A percentile compares a stretch with the other conserved stretches of the same genome.
Conservation (phyloP, 2,329 filamentous ascomycete species). For the Thermochaetoides dissita region DNA sequence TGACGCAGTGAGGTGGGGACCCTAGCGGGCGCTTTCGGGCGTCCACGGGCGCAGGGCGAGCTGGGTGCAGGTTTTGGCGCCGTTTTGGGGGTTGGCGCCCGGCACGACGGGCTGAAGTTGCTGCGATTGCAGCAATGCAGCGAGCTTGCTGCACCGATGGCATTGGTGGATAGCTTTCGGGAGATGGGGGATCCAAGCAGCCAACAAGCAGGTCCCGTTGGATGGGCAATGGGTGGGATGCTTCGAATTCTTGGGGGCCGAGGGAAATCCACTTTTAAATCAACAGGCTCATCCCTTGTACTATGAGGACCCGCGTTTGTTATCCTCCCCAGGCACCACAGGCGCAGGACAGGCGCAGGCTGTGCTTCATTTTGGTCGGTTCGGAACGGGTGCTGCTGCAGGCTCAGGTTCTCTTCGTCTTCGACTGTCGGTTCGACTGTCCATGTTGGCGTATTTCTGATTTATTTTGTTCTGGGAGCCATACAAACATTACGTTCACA, state of each 20-base stretch:
- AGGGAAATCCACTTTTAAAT: background rate
- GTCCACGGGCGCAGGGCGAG: background rate
- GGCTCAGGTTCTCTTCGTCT: no score
- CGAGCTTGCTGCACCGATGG: no score
- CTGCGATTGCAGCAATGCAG: no score
- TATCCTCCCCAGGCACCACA: background rate
- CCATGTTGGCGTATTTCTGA: background rate
- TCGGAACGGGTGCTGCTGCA: no score
- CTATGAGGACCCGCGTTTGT: background rate
- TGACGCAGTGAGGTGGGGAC: background rate
- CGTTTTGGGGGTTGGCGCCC: constrained; percentile 1
- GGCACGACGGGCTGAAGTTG: background rate
- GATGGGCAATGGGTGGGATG: no score
- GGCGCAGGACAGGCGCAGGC: no score
- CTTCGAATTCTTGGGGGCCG: no score
- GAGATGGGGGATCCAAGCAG: no score
- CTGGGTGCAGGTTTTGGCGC: no score
- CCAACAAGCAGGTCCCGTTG: no score
- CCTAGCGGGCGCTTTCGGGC: constrained; percentile 6
- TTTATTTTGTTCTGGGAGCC: background rate
- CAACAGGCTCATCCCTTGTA: background rate
- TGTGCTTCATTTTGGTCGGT: no score
- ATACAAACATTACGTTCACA: background rate
- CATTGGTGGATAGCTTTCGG: no score
- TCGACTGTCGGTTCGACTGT: background rate